phyloP scores from a whole-genome alignment of 441 rosid genomes.

The Rhodomyrtus psidioides region DNA sequence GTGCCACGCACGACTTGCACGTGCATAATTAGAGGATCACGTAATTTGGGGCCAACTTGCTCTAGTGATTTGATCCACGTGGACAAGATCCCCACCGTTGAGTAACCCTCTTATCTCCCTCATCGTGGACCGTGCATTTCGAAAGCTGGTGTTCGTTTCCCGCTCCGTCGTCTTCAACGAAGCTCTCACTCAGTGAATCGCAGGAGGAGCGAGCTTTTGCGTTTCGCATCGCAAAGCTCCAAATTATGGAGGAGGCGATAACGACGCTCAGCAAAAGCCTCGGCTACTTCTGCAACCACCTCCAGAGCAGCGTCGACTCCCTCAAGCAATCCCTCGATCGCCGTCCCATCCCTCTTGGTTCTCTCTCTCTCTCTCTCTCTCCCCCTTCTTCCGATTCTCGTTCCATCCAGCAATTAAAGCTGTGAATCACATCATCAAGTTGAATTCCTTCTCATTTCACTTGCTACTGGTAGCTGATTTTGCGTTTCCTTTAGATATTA shows the following conservation, averaged over 20 bases:
- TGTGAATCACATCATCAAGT: neutral
- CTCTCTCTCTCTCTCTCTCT: neutral
- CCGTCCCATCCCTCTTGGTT: conserved; percentile 81
- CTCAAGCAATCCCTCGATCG: conserved; percentile 61
- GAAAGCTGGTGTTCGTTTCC: neutral
- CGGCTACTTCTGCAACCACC: conserved; percentile 57
- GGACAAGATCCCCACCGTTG: neutral
- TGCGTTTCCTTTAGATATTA: neutral
- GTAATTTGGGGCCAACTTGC: neutral
- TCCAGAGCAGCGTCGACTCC: conserved; percentile 55
- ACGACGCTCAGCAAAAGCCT: conserved; percentile 30
- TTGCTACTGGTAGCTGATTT: neutral
- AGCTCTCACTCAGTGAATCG: neutral
- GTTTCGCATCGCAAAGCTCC: neutral
- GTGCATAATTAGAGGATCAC: neutral
- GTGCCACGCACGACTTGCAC: no score
- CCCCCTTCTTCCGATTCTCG: neutral
- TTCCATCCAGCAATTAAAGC: neutral
- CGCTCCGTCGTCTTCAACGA: neutral
- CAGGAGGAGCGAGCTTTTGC: neutral
- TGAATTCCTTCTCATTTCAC: neutral
- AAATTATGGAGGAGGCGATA: conserved; percentile 50
- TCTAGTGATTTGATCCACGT: neutral
- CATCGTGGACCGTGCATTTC: neutral
- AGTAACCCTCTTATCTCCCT: neutral